Conservation (phyloP, 202 grass and related monocot species). For the Carex arenaria region DNA sequence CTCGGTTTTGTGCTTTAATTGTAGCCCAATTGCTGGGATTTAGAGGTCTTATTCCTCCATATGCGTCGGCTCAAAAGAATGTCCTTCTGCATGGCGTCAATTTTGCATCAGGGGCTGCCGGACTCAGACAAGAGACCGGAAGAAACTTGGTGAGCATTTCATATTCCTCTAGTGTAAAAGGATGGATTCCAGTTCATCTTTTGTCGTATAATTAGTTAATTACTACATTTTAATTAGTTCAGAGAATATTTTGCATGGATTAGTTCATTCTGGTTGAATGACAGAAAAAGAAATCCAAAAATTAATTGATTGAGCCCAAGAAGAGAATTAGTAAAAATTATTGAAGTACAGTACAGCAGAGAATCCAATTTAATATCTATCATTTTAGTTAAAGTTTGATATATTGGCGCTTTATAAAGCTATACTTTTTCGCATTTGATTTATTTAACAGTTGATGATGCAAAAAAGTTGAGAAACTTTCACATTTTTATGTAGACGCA, state of each 20-base stretch:
- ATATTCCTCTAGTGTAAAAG: not conserved
- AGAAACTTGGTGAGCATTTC: constrained; percentile 58
- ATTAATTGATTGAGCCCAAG: not conserved
- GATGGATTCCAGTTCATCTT: not conserved
- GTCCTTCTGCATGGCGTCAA: constrained; percentile 47
- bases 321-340: not conserved
- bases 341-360: not conserved
- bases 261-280: not conserved
- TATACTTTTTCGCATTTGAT: not conserved
- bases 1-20: not conserved
- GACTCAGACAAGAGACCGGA: constrained; percentile 64
- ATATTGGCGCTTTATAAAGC: not conserved
- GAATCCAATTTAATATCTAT: not conserved
- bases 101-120: constrained; percentile 77
- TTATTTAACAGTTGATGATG: not conserved
- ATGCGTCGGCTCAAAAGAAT: constrained; percentile 37
- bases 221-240: not conserved
- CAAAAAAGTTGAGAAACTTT: not conserved
- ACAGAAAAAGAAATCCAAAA: not conserved
- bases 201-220: not conserved
- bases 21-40: constrained; percentile 53
- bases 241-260: not conserved
- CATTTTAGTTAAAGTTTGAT: not conserved
- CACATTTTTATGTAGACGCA: not conserved
- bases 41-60: constrained; percentile 51